These are phyloP conservation scores for Acacia pycnantha DNA, from an alignment of 331 rosid genomes.

Conservation along the genomic window DNA sequence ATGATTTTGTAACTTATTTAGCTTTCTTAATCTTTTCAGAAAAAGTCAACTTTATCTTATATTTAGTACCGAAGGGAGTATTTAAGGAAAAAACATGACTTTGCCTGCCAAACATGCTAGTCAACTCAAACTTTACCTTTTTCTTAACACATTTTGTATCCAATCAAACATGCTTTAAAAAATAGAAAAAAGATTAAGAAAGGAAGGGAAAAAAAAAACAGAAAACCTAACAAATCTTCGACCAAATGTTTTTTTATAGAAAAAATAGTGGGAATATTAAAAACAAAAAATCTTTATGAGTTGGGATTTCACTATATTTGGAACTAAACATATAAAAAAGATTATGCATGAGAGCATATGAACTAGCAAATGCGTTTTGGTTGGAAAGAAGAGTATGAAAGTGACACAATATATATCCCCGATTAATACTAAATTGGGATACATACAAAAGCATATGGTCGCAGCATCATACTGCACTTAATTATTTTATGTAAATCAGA, in stretches of 20 bases:
- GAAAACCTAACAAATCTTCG: background rate
- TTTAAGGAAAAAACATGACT: background rate
- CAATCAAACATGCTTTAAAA: background rate
- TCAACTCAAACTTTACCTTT: background rate
- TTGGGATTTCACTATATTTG: slow-evolving; percentile 5
- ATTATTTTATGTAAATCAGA: too few relatives aligned
- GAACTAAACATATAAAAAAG: background rate
- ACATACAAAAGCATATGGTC: background rate
- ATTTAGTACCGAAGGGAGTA: too few relatives aligned
- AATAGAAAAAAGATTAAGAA: background rate
- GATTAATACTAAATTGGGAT: background rate
- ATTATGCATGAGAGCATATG: slow-evolving; percentile 21
- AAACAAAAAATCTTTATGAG: background rate
- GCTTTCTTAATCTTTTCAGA: too few relatives aligned
- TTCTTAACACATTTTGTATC: background rate
- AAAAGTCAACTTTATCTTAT: too few relatives aligned
- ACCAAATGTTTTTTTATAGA: background rate
- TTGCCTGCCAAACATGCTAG: background rate
- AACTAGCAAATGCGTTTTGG: slow-evolving; percentile 21
- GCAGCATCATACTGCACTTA: background rate
- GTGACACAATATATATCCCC: background rate
- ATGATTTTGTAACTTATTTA: too few relatives aligned
- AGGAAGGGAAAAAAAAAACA: too few relatives aligned
- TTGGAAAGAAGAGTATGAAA: slow-evolving; percentile 26
- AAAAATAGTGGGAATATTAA: background rate